Evolutionary conservation across 306 rosid genomes (phyloP), one percentile per base, ranked within the genome.

Genomic region (Dalbergia cochinchinensis): DNA sequence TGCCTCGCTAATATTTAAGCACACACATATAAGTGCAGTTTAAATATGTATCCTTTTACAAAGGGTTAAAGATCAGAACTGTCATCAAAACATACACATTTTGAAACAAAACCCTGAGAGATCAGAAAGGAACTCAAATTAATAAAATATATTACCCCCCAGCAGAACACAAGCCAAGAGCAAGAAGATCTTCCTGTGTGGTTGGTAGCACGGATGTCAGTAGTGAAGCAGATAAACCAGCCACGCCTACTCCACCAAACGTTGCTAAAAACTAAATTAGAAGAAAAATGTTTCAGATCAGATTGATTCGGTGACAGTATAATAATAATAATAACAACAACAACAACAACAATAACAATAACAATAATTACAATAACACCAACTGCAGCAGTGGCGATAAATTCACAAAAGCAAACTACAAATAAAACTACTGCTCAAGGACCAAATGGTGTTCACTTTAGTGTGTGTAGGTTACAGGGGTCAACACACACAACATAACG

Each of bases 141-240:
- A 73, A 67, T 18, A 54, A 71, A 77, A 59, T 34, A 79, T 41
- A 83, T 90, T 83, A 95, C 99, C 98, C 97, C 93, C 99, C 98
- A 78, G 92, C 91, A 41, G 99, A 95, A 86, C 98, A 93, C 82
- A 95, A 88, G 82, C 93, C 96, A 80, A 95, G 99, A 79, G 99
- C 99, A 77, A 95, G 96, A 89, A 95, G 97, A 85, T 95, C 99
- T 83, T 95, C 99, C 74, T 86, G 48, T 62, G 98, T 89, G 73
- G 92, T 91, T 37, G 89, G 98, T 73, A 93, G 87, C 54, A 95
- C 96, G 48, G 98, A 90, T 45, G 99, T 93, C 50, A 95, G 88
- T 71, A 95, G 94, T 11, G 99, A 95, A 83, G 97, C 98, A 74
- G 97, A 93, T 59, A 95, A 86, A 31, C 99, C 99, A 35, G 99